Conservation (phyloP, 1,284 basidiomycete species). For the Apiotrichum brassicae region DNA sequence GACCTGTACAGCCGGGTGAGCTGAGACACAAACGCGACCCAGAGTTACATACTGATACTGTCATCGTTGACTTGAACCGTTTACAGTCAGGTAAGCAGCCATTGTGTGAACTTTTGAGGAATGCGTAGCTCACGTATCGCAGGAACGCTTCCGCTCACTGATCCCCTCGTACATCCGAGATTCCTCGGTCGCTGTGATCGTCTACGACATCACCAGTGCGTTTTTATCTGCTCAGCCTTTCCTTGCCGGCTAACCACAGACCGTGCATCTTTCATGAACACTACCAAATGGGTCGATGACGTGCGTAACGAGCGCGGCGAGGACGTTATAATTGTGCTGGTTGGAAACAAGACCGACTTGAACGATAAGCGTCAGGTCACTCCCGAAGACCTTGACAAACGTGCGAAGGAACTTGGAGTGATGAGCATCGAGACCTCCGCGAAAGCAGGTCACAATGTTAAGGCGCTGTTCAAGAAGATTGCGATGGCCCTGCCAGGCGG, state of each 20-base stretch:
- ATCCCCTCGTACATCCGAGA: constrained; percentile 99
- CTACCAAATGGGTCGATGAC: constrained; percentile 99
- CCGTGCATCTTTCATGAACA: constrained; percentile 93
- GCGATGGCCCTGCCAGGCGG: constrained; percentile 96
- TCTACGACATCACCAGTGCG: constrained; percentile 97
- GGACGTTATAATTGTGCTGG: constrained; percentile 97
- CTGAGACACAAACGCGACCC: background rate
- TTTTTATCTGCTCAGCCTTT: constrained; percentile 19
- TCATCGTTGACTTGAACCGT: no score
- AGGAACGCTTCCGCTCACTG: constrained; percentile 96
- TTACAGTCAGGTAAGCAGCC: constrained; percentile 30
- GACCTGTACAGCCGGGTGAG: constrained; percentile 32
- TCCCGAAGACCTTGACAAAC: constrained; percentile 89
- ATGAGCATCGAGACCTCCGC: constrained; percentile 99
- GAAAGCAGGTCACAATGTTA: constrained; percentile 99
- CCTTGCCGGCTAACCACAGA: constrained; percentile 52
- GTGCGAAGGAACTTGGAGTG: constrained; percentile 85
- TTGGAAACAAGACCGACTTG: constrained; percentile 98
- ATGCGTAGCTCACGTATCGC: constrained; percentile 11
- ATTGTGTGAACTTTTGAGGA: background rate
- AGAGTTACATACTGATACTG: background rate
- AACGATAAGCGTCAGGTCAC: constrained; percentile 70
- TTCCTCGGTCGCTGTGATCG: constrained; percentile 95
- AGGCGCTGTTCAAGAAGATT: constrained; percentile 97
- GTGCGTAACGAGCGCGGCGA: constrained; percentile 94